Evolutionary conservation across 2,329 filamentous ascomycete genomes (phyloP).

Genomic region (Trichoderma sp.): DNA sequence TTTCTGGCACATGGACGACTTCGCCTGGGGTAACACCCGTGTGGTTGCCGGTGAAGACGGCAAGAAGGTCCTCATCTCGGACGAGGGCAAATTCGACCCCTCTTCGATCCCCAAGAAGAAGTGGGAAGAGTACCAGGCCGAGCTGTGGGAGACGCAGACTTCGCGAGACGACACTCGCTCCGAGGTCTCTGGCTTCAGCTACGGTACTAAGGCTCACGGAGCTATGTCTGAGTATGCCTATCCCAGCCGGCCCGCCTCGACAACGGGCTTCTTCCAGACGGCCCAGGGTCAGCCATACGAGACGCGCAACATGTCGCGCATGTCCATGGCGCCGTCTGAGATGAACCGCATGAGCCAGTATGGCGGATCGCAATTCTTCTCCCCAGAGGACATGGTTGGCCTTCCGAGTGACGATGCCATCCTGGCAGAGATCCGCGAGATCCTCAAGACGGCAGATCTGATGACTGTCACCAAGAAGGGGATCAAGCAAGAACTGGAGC

Average conservation of each 20-base stretch:
- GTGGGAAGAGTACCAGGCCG: slow-evolving; percentile 98
- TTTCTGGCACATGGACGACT: slow-evolving; percentile 99
- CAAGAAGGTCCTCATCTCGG: slow-evolving; percentile 87
- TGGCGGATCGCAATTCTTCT: slow-evolving; percentile 61
- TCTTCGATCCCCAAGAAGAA: slow-evolving; percentile 92
- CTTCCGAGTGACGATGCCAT: slow-evolving; percentile 88
- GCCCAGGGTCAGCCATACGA: slow-evolving; percentile 58
- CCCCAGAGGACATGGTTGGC: slow-evolving; percentile 68
- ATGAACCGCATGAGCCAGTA: slow-evolving; percentile 66
- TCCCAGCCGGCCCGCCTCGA: slow-evolving; percentile 60
- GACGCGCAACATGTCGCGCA: slow-evolving; percentile 59
- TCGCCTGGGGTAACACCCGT: slow-evolving; percentile 98
- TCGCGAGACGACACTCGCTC: slow-evolving; percentile 79
- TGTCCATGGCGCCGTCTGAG: slow-evolving; percentile 80
- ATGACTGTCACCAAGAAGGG: slow-evolving; percentile 99
- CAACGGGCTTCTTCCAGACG: slow-evolving; percentile 49
- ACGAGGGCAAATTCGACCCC: slow-evolving; percentile 98
- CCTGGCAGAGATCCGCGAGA: slow-evolving; percentile 90
- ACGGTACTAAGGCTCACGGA: slow-evolving; percentile 79
- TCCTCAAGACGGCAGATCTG: slow-evolving; percentile 85
- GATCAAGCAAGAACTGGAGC: slow-evolving; percentile 90
- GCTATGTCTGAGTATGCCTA: slow-evolving; percentile 71
- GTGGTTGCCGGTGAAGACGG: slow-evolving; percentile 93
- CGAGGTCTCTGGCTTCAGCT: slow-evolving; percentile 90
- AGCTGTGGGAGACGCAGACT: slow-evolving; percentile 94